Evolutionary conservation across 106 monocot genomes (phyloP).

Genomic region (Dendrobium chrysotoxum): DNA sequence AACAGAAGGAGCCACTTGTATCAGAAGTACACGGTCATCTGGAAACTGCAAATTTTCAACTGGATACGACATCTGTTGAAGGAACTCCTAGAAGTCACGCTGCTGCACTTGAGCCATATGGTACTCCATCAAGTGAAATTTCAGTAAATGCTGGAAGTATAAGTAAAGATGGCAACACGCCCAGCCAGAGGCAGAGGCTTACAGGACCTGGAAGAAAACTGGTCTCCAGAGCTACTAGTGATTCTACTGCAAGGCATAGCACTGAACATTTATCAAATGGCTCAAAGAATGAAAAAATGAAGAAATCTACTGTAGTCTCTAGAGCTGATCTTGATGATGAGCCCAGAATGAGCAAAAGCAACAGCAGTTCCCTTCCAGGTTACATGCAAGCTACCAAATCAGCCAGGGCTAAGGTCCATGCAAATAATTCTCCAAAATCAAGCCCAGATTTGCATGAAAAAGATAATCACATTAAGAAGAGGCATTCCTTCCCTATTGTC

Average conservation of each 20-base stretch:
- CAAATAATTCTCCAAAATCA: constrained; percentile 58
- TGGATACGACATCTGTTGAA: constrained; percentile 7
- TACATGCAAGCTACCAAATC: constrained; percentile 96
- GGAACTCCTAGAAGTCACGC: constrained; percentile 33
- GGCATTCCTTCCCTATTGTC: constrained; percentile 32
- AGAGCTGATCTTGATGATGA: constrained; percentile 48
- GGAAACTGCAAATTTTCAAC: too few species aligned
- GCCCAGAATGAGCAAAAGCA: constrained; percentile 27
- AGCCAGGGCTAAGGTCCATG: constrained; percentile 66
- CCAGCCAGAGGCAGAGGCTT: neutral
- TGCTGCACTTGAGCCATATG: constrained; percentile 15
- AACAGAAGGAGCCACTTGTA: neutral
- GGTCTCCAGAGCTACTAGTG: constrained; percentile 28
- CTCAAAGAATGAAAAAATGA: constrained; percentile 35
- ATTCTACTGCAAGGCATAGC: constrained; percentile 29
- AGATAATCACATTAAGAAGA: constrained; percentile 46
- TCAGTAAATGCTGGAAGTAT: constrained; percentile 34
- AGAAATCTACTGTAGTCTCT: constrained; percentile 19
- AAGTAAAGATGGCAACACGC: neutral
- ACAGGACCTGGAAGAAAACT: constrained; percentile 24
- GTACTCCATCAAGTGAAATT: constrained; percentile 57
- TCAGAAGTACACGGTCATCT: neutral
- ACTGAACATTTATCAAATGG: constrained; percentile 29
- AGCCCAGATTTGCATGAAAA: constrained; percentile 68
- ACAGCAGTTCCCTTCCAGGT: constrained; percentile 63